Evolutionary conservation across 495 filamentous ascomycete genomes (phyloP), one percentile per base, ranked within the genome.

Genomic region (Penicillium egyptiacum): DNA sequence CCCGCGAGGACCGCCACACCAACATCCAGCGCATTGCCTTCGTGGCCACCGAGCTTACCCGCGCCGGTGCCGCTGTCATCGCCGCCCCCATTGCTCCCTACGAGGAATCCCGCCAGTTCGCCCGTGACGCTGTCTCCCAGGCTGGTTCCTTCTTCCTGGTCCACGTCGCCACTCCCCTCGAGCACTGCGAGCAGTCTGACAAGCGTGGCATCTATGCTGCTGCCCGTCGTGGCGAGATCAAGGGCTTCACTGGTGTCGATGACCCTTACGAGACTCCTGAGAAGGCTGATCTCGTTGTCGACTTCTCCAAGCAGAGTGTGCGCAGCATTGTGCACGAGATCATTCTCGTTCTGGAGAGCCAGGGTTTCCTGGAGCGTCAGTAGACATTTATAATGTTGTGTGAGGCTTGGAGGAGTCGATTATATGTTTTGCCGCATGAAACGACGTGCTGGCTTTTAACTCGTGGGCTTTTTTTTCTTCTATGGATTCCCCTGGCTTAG

Each of bases 11-110:
- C 77, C 91, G 94, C 64, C 88, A 93, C 81, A 91, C 82, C 65
- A 97, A 98, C 81, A 91, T 98, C 75, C 89, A 86, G 60, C 93
- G 94, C 72, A 98, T 98, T 65, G 89, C 89, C 40, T 98, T 98
- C 72, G 94, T 98, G 22, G 92, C 94, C 26, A 86, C 90, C 16
- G 95, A 98, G 77, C 83, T 98, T 54, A 97, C 94, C 50, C 84
- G 89, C 69, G 85, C 95, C 48, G 91, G 94, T 51, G 89, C 95
- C 26, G 94, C 92, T 52, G 94, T 98, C 59, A 98, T 98, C 67
- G 92, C 92, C 7, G 90, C 93, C 20, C 94, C 94, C n/a, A 98
- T 98, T 56, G 94, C 94, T 20, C 94, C 94, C 42, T 96, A 96
- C 67, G 91, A 94, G 70, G 61, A 79, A 47, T 87, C 88, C 43